Conservation (phyloP, 202 grass and related monocot species). For the Schoenoplectus triqueter region DNA sequence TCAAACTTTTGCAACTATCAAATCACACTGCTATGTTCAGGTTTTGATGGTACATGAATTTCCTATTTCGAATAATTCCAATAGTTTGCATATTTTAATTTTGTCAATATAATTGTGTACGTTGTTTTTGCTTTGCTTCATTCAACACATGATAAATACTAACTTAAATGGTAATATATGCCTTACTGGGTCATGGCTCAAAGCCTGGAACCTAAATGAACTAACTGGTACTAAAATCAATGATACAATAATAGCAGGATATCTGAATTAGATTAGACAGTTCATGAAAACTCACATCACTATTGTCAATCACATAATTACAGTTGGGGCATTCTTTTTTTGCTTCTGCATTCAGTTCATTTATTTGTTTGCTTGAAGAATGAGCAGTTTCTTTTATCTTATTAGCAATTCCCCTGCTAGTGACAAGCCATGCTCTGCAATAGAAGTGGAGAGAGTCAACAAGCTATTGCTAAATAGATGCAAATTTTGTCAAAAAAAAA, state of each 20-base stretch:
- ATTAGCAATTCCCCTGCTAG: constrained; percentile 74
- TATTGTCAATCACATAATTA: constrained; percentile 82
- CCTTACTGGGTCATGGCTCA: neutral
- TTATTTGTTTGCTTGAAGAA: constrained; percentile 50
- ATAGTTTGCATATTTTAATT: neutral
- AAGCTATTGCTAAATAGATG: constrained; percentile 1
- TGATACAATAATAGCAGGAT: constrained; percentile 4
- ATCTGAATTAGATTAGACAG: neutral
- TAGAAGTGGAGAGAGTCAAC: constrained; percentile 16
- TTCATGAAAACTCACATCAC: constrained; percentile 61
- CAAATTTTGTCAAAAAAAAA: neutral
- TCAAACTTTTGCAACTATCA: neutral
- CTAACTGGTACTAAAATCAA: neutral
- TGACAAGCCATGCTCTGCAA: constrained; percentile 85
- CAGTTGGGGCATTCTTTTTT: constrained; percentile 80
- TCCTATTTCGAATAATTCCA: neutral
- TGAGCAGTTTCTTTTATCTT: constrained; percentile 67
- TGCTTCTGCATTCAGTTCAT: constrained; percentile 64
- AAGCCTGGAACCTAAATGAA: constrained; percentile 10
- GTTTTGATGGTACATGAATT: neutral
- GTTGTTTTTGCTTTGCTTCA: neutral
- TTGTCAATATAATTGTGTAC: neutral
- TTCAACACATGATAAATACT: neutral
- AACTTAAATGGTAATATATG: constrained; percentile 11
- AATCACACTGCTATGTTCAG: constrained; percentile 7